These are phyloP conservation scores for Melampsora americana DNA, from an alignment of 1,284 basidiomycete species.

Conservation along the genomic window DNA sequence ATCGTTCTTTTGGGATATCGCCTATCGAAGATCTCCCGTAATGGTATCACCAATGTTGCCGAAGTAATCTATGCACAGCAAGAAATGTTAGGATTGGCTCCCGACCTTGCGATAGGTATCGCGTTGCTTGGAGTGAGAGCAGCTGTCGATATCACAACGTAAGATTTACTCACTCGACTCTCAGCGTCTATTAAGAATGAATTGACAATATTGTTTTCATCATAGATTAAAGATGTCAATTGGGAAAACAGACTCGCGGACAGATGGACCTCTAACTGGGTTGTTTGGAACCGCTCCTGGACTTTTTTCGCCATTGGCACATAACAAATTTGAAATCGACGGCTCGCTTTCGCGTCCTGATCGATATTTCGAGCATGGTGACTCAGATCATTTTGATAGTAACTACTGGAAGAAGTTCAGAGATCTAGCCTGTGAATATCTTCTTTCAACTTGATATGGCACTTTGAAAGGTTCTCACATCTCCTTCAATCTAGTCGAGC, in stretches of 20 bases:
- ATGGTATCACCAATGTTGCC: constrained; percentile 42
- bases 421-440: background rate
- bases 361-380: constrained; percentile 15
- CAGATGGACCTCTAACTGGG: background rate
- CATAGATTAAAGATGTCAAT: constrained; percentile 3
- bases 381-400: background rate
- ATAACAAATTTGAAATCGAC: constrained; percentile 44
- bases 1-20: background rate
- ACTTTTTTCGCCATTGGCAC: constrained; percentile 16
- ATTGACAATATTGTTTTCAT: background rate
- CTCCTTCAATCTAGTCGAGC: background rate
- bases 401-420: constrained; percentile 19
- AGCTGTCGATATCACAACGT: constrained; percentile 30
- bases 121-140: constrained; percentile 22
- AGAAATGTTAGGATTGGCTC: constrained; percentile 38
- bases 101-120: constrained; percentile 34
- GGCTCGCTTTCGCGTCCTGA: constrained; percentile 33
- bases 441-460: background rate
- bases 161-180: constrained; percentile 12
- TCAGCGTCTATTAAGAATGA: background rate
- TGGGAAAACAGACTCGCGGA: constrained; percentile 4
- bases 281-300: constrained; percentile 1
- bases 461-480: background rate
- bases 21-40: constrained; percentile 22
- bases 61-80: constrained; percentile 44